Conservation (phyloP, 225 moss, liverwort and hornwort species). For the Asterella californica region DNA sequence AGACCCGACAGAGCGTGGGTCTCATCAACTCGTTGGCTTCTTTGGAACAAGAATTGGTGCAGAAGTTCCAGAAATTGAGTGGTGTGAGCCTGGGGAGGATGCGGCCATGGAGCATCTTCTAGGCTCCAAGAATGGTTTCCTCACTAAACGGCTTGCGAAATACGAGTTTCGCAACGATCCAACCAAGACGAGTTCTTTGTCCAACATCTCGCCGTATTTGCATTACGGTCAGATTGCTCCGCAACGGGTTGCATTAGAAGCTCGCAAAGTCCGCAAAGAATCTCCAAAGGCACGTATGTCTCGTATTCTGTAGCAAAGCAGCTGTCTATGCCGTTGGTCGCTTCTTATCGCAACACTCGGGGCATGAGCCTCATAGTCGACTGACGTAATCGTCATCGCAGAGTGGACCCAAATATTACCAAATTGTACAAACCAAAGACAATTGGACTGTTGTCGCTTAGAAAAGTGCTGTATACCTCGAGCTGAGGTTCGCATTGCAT, state of each 20-base stretch:
- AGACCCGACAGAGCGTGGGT: background rate
- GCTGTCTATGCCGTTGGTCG: background rate
- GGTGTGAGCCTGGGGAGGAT: conserved; percentile 94
- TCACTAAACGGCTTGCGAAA: conserved; percentile 67
- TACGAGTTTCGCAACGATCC: conserved; percentile 93
- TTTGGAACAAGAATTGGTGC: conserved; percentile 62
- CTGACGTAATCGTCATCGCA: background rate
- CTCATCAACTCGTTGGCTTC: conserved; percentile 2
- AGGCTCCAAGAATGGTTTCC: conserved; percentile 74
- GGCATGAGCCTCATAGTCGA: background rate
- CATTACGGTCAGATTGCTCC: conserved; percentile 87
- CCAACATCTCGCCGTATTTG: conserved; percentile 87
- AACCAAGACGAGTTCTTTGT: conserved; percentile 69
- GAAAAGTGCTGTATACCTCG: no score
- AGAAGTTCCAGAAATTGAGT: conserved; percentile 88
- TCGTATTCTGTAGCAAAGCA: background rate
- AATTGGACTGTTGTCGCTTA: no score
- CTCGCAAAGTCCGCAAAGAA: conserved; percentile 51
- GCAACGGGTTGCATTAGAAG: conserved; percentile 89
- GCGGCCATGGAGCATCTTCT: conserved; percentile 72
- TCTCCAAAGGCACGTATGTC: conserved; percentile 52
- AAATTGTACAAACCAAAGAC: no score
- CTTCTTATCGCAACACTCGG: background rate
- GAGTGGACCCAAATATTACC: no score
- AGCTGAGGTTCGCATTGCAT: no score